phyloP scores from a whole-genome alignment of 1,284 basidiomycete species.

The Rhodotorula sp. region DNA sequence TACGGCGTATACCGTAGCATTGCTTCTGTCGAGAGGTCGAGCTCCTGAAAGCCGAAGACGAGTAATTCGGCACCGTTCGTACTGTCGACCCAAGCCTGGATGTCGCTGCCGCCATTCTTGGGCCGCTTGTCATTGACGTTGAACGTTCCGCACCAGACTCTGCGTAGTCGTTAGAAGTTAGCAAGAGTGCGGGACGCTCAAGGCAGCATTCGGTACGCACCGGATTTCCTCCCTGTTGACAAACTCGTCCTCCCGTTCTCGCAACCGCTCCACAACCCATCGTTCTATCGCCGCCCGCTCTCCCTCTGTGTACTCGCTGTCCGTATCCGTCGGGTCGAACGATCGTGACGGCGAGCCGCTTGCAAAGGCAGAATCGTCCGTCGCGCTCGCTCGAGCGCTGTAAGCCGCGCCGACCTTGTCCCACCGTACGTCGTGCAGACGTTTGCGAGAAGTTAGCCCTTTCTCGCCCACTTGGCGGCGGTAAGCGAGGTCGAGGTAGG shows the following conservation, averaged over 20 bases:
- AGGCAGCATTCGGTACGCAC: constrained; percentile 3
- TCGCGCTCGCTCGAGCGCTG: too few relatives aligned
- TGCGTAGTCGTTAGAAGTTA: background rate
- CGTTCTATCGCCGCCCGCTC: constrained; percentile 6
- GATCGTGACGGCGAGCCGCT: too few relatives aligned
- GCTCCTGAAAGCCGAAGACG: constrained; percentile 42
- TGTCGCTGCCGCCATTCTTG: background rate
- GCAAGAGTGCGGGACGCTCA: too few relatives aligned
- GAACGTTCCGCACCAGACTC: constrained; percentile 27
- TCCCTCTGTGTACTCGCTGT: background rate
- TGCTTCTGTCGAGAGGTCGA: constrained; percentile 42
- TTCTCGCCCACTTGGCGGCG: too few relatives aligned
- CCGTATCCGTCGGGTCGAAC: background rate
- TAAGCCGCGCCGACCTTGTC: too few relatives aligned
- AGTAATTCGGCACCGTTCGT: constrained; percentile 21
- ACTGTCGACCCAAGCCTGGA: constrained; percentile 15
- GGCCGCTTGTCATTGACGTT: constrained; percentile 36
- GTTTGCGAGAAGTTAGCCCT: too few relatives aligned
- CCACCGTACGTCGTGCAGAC: too few relatives aligned
- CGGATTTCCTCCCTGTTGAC: constrained; percentile 20
- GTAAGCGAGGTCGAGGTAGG: too few relatives aligned
- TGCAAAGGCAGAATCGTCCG: too few relatives aligned
- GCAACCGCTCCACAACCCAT: constrained; percentile 24
- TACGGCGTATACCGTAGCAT: constrained; percentile 39
- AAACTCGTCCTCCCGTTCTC: constrained; percentile 19